phyloP scores from a whole-genome alignment of 345 rosid species.

The Erodium maritimum region DNA sequence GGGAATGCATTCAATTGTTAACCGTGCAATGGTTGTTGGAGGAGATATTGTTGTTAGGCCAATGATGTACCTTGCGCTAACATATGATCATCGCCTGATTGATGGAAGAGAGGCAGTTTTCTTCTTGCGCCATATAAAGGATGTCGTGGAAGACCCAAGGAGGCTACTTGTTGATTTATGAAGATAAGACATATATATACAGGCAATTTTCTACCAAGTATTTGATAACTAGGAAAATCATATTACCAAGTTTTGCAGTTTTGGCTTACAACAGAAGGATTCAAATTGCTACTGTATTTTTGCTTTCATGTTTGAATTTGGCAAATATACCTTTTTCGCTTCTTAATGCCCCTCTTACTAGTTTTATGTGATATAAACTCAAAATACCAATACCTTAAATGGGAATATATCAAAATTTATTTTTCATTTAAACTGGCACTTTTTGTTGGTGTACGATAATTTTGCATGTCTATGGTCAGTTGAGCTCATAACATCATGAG shows the following conservation, averaged over 20 bases:
- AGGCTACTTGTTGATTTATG: slow-evolving; percentile 69
- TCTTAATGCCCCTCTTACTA: too few relatives aligned
- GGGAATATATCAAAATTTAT: too few relatives aligned
- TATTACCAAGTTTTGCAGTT: not conserved
- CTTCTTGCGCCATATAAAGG: slow-evolving; percentile 81
- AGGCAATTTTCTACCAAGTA: not conserved
- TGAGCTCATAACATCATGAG: too few relatives aligned
- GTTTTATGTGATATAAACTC: too few relatives aligned
- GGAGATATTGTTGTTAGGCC: slow-evolving; percentile 63
- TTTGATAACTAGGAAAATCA: not conserved
- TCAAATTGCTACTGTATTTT: not conserved
- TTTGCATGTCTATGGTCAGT: too few relatives aligned
- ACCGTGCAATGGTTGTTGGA: slow-evolving; percentile 77
- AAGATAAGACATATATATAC: not conserved
- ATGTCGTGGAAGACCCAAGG: slow-evolving; percentile 80
- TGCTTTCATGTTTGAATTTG: not conserved
- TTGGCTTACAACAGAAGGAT: not conserved
- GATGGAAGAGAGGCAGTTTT: slow-evolving; percentile 94
- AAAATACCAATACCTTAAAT: too few relatives aligned
- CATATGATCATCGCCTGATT: slow-evolving; percentile 75
- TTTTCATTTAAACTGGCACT: too few relatives aligned
- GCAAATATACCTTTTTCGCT: not conserved
- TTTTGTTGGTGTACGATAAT: too few relatives aligned
- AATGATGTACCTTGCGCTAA: slow-evolving; percentile 82
- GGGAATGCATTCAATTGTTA: slow-evolving; percentile 84